Evolutionary conservation across 495 filamentous ascomycete genomes (phyloP).

Genomic region (Penicillium samsonianum): DNA sequence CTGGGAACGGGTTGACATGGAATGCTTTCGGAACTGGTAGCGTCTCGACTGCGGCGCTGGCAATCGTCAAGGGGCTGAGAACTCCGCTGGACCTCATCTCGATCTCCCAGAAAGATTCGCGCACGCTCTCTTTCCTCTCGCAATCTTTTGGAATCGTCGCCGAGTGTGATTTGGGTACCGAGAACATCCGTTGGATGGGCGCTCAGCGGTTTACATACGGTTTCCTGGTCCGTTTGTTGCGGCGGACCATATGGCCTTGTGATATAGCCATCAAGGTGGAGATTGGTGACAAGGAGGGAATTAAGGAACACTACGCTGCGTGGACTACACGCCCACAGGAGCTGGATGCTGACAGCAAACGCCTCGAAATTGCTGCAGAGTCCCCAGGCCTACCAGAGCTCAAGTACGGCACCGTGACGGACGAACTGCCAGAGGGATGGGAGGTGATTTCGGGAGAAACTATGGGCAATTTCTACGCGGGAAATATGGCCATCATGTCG

Average conservation of each 20-base stretch:
- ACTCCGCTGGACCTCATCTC: constrained; percentile 84
- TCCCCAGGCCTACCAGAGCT: constrained; percentile 67
- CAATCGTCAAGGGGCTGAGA: constrained; percentile 79
- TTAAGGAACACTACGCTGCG: constrained; percentile 70
- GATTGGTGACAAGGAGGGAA: constrained; percentile 70
- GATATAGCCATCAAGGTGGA: constrained; percentile 83
- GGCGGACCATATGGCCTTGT: constrained; percentile 79
- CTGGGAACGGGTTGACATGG: constrained; percentile 90
- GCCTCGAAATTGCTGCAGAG: constrained; percentile 27
- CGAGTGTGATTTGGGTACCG: constrained; percentile 84
- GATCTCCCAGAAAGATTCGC: constrained; percentile 73
- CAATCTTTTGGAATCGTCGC: constrained; percentile 90
- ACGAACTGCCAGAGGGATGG: constrained; percentile 76
- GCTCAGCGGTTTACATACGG: constrained; percentile 80
- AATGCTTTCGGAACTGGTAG: constrained; percentile 83
- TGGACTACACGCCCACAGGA: constrained; percentile 44
- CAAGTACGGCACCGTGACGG: constrained; percentile 74
- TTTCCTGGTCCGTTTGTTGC: constrained; percentile 69
- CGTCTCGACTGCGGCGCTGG: constrained; percentile 73
- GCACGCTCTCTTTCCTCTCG: constrained; percentile 84
- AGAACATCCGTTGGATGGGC: constrained; percentile 92
- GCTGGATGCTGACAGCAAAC: constrained; percentile 18
- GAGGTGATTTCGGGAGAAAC: constrained; percentile 67
- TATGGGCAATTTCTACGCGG: constrained; percentile 90
- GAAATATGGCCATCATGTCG: constrained; percentile 94